Conservation (phyloP, 2,329 filamentous ascomycete species). For the Akanthomyces uredinophilus region DNA sequence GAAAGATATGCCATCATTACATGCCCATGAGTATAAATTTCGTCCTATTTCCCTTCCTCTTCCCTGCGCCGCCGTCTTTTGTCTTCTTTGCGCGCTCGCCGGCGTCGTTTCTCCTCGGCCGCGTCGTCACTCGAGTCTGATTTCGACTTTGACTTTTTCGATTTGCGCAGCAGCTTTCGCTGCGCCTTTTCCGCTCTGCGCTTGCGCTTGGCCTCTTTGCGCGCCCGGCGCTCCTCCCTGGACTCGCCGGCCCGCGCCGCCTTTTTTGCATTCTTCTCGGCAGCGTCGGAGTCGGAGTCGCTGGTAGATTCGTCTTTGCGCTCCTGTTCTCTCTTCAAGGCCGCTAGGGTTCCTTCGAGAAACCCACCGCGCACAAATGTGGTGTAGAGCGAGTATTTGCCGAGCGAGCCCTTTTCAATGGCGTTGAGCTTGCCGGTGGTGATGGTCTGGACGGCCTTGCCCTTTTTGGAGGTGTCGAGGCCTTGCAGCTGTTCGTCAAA, state of each 20-base stretch:
- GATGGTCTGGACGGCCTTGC: constrained; percentile 52
- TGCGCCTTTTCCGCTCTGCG: constrained; percentile 14
- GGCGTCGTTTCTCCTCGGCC: constrained; percentile 42
- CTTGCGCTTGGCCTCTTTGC: constrained; percentile 28
- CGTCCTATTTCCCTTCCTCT: constrained; percentile 20
- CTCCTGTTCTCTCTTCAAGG: constrained; percentile 18
- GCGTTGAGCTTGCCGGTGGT: constrained; percentile 50
- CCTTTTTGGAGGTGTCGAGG: constrained; percentile 58
- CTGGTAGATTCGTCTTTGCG: constrained; percentile 1
- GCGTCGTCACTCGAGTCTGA: constrained; percentile 24
- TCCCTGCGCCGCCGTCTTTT: constrained; percentile 35
- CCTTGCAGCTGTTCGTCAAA: constrained; percentile 87
- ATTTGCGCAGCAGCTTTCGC: constrained; percentile 20
- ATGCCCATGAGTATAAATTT: not conserved
- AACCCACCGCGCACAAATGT: constrained; percentile 80
- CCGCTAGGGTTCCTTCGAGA: constrained; percentile 64
- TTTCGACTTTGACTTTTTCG: constrained; percentile 25
- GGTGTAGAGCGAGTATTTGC: constrained; percentile 66
- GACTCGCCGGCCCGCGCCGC: constrained; percentile 31
- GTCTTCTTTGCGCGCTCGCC: constrained; percentile 39
- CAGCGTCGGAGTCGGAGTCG: constrained; percentile 24
- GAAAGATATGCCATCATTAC: constrained; percentile 1
- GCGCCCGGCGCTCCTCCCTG: constrained; percentile 38
- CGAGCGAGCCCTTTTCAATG: constrained; percentile 47
- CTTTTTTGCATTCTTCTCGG: constrained; percentile 18